phyloP scores from a whole-genome alignment of 176 grass and related monocot species.

The Hsuehochloa calcarea region DNA sequence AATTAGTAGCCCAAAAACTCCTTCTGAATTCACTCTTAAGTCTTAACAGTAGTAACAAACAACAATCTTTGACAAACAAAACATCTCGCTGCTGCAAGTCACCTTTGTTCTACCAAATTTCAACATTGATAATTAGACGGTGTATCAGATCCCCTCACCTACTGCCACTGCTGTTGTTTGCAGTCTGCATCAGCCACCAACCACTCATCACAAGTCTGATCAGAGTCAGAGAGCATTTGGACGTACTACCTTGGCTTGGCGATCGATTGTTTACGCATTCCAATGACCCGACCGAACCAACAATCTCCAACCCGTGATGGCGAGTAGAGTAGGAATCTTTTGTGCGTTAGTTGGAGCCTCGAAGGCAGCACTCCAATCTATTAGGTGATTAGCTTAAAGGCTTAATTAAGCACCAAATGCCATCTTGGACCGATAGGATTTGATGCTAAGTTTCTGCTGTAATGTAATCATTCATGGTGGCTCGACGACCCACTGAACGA shows the following conservation, averaged over 20 bases:
- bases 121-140: background rate
- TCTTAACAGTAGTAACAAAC: background rate
- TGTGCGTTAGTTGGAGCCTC: background rate
- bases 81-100: background rate
- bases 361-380: background rate
- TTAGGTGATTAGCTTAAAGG: background rate
- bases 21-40: background rate
- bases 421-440: background rate
- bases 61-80: background rate
- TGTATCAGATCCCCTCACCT: background rate
- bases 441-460: background rate
- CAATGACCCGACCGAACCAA: background rate
- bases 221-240: constrained; percentile 31
- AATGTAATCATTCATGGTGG: background rate
- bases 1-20: background rate
- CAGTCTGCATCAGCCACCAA: constrained; percentile 53
- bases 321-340: background rate
- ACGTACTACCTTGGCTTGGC: background rate
- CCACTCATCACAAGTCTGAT: constrained; percentile 12
- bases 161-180: background rate
- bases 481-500: background rate
- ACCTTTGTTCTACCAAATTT: background rate
- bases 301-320: background rate
- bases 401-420: background rate
- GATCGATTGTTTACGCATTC: constrained; percentile 16